Conservation (phyloP, 2,329 filamentous ascomycete species). For the Clathrospora elynae region DNA sequence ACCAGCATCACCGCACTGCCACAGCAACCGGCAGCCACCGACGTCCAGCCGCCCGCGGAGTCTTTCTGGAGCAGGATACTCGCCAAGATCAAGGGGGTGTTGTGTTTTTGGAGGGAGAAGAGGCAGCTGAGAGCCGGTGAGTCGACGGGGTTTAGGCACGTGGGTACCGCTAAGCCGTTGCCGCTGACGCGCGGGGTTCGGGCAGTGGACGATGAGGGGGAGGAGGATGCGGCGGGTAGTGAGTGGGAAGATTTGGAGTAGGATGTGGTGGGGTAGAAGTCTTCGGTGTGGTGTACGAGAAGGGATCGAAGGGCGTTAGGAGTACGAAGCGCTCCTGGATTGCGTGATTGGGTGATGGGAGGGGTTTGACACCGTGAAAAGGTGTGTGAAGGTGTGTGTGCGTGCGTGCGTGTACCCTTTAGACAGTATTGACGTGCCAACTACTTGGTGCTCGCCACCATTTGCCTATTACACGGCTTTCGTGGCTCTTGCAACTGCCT, state of each 20-base stretch:
- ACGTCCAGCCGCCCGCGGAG: neutral
- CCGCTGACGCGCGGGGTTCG: neutral
- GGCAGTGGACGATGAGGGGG: neutral
- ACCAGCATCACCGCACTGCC: constrained; percentile 20
- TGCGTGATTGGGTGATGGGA: too few species aligned
- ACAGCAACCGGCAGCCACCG: neutral
- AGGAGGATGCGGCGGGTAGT: neutral
- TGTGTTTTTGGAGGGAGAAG: neutral
- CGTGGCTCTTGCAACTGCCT: constrained; percentile 7
- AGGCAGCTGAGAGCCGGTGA: neutral
- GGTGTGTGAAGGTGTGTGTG: too few species aligned
- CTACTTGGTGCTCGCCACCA: constrained; percentile 22
- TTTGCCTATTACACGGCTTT: constrained; percentile 2
- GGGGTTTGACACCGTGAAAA: too few species aligned
- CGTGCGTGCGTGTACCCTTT: neutral
- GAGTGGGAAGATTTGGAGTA: constrained; percentile 11
- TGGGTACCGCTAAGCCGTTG: neutral
- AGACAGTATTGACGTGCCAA: constrained; percentile 12
- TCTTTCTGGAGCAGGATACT: constrained; percentile 1
- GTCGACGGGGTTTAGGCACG: neutral
- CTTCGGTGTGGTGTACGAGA: neutral
- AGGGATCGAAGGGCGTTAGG: neutral
- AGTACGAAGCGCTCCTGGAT: too few species aligned
- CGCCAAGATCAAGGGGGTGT: neutral
- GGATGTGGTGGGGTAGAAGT: neutral